Base-by-base conservation (phyloP, 108 stramenopile genomes). In the Epithemia pelagica region DNA sequence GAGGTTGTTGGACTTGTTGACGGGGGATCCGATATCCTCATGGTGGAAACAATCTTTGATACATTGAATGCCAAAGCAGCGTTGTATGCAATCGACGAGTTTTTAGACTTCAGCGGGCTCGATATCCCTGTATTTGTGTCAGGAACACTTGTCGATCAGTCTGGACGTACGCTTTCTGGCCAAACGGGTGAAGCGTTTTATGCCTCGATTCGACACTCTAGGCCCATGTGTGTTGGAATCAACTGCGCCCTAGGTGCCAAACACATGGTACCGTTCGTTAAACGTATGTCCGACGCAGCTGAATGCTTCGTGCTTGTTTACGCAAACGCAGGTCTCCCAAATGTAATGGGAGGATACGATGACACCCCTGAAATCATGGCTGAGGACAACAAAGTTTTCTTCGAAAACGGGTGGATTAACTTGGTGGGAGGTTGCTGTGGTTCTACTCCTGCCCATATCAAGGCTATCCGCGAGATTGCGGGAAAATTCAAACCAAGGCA, bases 401-500 rank as follows among this genome's bases (percentile, higher is more conserved):
- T 94, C 68, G 78, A 91, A 82, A 94, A 96, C 63, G 80, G 88
- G 2, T 91, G 96, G 85, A 67, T 99, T 69, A 99, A 99, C 77
- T 96, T 99, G 95, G 95, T 96, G 37, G 98, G 98, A 52, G 98
- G 98, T 19, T 99, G 97, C 85, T 99, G 98, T 67, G 98, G 98
- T 52, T 97, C 96, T 18, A 99, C 98, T 19, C 97, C 97, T 27
- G 79, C 75, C 1, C 97, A 98, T 82, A 98, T 98, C 79, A 90
- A 88, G 76, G 92, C 92, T 0, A 85, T 96, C 57, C 71, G 83
- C 10, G 91, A 87, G 59, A 68, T 75, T 52, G 75, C 84, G 2
- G 74, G 71, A 52, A 68, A 66, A 19, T 95, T 80, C 75, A 66
- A 80, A 66, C 88, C 94, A 15, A 81, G 92, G 22, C 80, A 80